Base-by-base conservation (phyloP, 495 filamentous ascomycete species). In the Podospora conica region DNA sequence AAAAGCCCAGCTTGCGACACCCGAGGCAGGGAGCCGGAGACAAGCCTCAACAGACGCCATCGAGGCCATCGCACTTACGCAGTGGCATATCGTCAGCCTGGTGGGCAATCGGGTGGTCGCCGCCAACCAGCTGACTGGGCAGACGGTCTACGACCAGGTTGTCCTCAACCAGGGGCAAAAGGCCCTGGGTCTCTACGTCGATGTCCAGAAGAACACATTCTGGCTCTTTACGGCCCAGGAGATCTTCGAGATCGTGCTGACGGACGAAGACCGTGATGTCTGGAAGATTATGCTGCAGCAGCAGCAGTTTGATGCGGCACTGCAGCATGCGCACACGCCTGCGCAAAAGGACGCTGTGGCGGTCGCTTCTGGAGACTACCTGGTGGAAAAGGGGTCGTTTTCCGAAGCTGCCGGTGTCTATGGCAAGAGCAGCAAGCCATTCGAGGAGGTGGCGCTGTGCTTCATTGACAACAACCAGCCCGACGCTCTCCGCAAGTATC, bases 401-500 rank as follows among this genome's bases (percentile, higher is more conserved):
- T 74, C 87, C 28, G 93, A 97, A 74, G 95, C 95, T 18, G 96
- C 95, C 11, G 85, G 83, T 31, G 87, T 96, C 25, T 97, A 96
- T 80, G 95, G 95, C 29, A 91, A 90, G 78, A 97, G 94, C 79
- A 96, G 90, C 71, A 97, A 97, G 79, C 88, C 89, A 2, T 98
- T 98, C 68, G 95, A 98, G 71, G 91, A 98, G 71, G 95, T 98
- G 53, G 92, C 92, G 58, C 80, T 98, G 57, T 88, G 85, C 2
- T 91, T 98, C 68, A 92, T 98, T 65, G 93, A 97, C 73, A 86
- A 89, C 66, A 87, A 88, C 53, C 91, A 98, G 73, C 89, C 90
- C 64, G 96, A 98, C 83, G 94, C 95, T 1, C 77, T 98, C 63
- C 86, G 96, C 25, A 95, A 89, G 71, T 98, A 98, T 73, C 84